These are phyloP conservation scores for Calamus simplicifolius DNA, from an alignment of 176 grass and related monocot species.

Conservation along the genomic window DNA sequence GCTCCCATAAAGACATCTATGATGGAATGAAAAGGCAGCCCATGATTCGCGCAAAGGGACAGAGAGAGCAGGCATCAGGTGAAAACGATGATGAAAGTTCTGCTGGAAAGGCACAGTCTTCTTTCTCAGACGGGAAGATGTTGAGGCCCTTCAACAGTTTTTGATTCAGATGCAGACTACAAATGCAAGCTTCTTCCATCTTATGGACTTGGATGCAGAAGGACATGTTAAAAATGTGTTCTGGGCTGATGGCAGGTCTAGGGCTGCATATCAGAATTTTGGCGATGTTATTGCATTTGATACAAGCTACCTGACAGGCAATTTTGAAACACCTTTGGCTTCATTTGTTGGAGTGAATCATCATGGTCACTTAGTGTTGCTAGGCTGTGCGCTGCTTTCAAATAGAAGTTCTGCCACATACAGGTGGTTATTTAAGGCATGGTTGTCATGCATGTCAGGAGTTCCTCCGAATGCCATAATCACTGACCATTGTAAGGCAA, in stretches of 20 bases:
- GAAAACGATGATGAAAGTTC: neutral
- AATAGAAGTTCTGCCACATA: neutral
- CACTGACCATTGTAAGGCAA: constrained; percentile 18
- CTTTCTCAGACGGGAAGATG: neutral
- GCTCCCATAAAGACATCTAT: constrained; percentile 4
- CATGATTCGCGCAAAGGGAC: constrained; percentile 1
- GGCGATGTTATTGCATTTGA: constrained; percentile 8
- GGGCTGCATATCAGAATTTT: neutral
- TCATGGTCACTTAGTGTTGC: constrained; percentile 21
- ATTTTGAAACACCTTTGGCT: constrained; percentile 6
- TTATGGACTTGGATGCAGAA: constrained; percentile 8
- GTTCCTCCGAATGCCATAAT: constrained; percentile 20
- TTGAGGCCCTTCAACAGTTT: constrained; percentile 4
- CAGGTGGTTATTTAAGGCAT: constrained; percentile 20
- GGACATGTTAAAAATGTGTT: constrained; percentile 3
- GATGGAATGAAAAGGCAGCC: constrained; percentile 5
- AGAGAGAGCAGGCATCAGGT: neutral
- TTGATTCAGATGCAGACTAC: constrained; percentile 3
- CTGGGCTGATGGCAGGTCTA: constrained; percentile 7
- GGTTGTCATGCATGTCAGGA: constrained; percentile 16
- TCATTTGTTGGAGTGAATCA: constrained; percentile 12
- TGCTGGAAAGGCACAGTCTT: neutral
- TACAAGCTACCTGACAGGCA: constrained; percentile 5
- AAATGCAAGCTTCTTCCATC: constrained; percentile 11
- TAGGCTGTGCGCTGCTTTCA: constrained; percentile 18